Base-by-base conservation (phyloP, 495 filamentous ascomycete species). In the Penicillium subrubescens region DNA sequence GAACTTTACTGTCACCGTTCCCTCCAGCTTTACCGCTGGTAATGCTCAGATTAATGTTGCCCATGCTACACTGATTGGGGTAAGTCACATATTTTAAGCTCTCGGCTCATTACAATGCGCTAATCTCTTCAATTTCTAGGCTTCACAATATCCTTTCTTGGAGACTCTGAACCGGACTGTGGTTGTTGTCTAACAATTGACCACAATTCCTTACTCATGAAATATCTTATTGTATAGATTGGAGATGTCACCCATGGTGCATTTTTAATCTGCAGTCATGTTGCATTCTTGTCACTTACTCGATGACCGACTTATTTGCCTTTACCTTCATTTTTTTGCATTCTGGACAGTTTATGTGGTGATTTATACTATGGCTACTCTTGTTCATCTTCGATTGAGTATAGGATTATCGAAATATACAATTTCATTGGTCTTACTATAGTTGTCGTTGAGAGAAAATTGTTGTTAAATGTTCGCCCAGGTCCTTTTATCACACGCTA, bases 1-100 rank as follows among this genome's bases (percentile, higher is more conserved):
- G 70, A 80, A 80, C 73, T 78, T 77, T 61, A 73, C 75, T 7
- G 71, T 80, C 10, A 73, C 37, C 0, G 52, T 80, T 14, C 77
- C 77, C 0, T 57, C 61, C 0, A 33, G 7, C 6, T 44, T 67
- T 14, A 53, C 62, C 2, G 19, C 41, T 10, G 76, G 76, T 0
- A 58, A 62, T 5, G 76, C 67, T 4, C 59, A 76, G 35, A 59
- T 80, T 14, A 74, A 72, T 21, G 69, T 80, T 6, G 76, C 77
- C 0, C 77, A 79, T 62, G 68, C 71, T 5, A 57, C 75, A 8
- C 60, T 78, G n/a, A 58, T 77, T 17, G 77, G 77, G 14, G 77
- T 80, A 71, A 75, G 77, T 74, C 8, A 6, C 25, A 14, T 21
- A 17, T 23, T 21, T n/a, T 0, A 19, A 25, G 12, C 48, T 17